Percentiles rank a stretch among this genome's conserved stretches.
These are phyloP conservation scores for Umbelopsis isabellina DNA, from an alignment of 192 early-diverging fungal species.

Conservation along the genomic window DNA sequence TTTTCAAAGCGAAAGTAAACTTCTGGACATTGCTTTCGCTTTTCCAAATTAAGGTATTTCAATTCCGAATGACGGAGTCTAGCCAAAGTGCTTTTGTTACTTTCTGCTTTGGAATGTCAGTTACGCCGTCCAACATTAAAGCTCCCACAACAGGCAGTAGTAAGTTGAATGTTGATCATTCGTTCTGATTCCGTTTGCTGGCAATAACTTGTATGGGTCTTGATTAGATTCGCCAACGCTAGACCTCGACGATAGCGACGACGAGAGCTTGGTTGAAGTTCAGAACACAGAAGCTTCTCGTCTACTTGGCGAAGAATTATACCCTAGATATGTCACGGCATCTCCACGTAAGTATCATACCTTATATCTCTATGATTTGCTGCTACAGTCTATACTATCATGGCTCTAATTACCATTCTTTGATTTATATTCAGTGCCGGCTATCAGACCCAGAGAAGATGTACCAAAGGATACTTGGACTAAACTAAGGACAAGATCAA, in stretches of 20 bases:
- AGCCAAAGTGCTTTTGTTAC: not conserved
- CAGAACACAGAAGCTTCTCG: constrained; percentile 3
- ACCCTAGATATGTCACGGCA: constrained; percentile 34
- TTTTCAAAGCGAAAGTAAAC: no score
- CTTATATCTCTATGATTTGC: constrained; percentile 7
- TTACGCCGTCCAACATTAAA: not conserved
- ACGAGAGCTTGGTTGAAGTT: constrained; percentile 25
- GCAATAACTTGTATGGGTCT: not conserved
- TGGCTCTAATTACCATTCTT: not conserved
- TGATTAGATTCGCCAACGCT: not conserved
- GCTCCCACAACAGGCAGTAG: not conserved
- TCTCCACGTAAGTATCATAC: constrained; percentile 28
- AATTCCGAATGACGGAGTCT: not conserved
- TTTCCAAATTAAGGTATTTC: not conserved
- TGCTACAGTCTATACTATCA: not conserved
- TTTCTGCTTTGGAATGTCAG: not conserved
- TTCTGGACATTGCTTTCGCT: no score
- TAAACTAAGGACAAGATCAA: constrained; percentile 64
- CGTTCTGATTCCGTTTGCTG: not conserved
- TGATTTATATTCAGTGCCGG: not conserved
- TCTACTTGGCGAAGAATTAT: constrained; percentile 14
- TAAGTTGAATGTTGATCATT: not conserved
- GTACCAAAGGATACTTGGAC: constrained; percentile 37
- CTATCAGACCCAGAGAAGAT: constrained; percentile 7
- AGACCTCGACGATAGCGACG: constrained; percentile 34